These are phyloP conservation scores for Plantago coronopus DNA, from an alignment of 305 asterid genomes.

Conservation along the genomic window DNA sequence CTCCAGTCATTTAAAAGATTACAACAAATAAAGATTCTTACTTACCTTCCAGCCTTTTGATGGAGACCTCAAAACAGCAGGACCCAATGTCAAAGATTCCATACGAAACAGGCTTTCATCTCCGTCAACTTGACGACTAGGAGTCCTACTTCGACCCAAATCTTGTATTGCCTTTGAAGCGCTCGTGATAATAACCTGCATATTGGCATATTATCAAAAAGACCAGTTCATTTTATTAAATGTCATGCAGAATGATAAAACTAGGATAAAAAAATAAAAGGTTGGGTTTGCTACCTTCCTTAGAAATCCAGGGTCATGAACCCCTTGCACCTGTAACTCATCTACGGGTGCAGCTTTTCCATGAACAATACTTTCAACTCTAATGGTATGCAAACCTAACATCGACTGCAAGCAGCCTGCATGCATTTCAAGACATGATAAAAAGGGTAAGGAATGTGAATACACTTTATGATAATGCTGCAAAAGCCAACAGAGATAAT, in stretches of 20 bases:
- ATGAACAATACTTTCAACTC: slow-evolving; percentile 57
- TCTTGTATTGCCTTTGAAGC: slow-evolving; percentile 57
- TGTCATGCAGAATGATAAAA: no score
- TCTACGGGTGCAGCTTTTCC: slow-evolving; percentile 71
- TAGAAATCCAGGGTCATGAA: slow-evolving; percentile 46
- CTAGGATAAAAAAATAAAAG: no score
- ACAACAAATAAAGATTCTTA: background rate
- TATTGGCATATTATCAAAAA: background rate
- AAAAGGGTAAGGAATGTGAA: background rate
- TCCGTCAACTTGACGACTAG: slow-evolving; percentile 33
- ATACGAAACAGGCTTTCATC: slow-evolving; percentile 36
- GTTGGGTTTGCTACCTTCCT: slow-evolving; percentile 44
- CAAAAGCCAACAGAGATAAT: background rate
- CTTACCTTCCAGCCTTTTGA: slow-evolving; percentile 53
- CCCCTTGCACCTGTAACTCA: slow-evolving; percentile 64
- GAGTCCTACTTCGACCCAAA: slow-evolving; percentile 35
- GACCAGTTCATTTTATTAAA: background rate
- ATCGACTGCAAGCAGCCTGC: slow-evolving; percentile 67
- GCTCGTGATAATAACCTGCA: slow-evolving; percentile 49
- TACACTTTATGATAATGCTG: background rate
- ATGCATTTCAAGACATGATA: slow-evolving; percentile 10
- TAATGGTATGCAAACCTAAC: slow-evolving; percentile 59
- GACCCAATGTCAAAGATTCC: slow-evolving; percentile 47
- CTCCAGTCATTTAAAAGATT: slow-evolving; percentile 1
- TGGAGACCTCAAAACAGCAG: slow-evolving; percentile 56